Percentiles rank a stretch among this genome's conserved stretches.
Evolutionary conservation across 2,329 filamentous ascomycete species (phyloP).

Genomic region (Ascochyta viciae-villosae): DNA sequence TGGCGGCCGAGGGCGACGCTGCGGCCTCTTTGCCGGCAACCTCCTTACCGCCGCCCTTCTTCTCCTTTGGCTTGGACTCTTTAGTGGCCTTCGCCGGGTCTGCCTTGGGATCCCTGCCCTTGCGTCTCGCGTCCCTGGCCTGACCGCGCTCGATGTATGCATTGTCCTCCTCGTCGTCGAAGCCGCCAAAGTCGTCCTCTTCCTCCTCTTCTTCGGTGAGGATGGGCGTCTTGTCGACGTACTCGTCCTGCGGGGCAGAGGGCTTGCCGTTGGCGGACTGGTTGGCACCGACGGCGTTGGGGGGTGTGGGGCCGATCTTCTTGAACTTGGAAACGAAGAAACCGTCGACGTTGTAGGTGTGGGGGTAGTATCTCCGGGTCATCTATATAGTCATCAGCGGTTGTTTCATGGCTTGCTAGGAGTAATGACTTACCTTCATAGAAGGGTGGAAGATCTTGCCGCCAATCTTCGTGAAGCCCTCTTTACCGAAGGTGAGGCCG

Average conservation of each 20-base stretch:
- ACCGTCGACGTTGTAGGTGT: conserved; percentile 73
- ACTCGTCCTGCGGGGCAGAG: conserved; percentile 46
- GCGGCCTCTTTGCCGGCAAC: conserved; percentile 15
- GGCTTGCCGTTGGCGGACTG: conserved; percentile 43
- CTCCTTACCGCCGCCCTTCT: conserved; percentile 30
- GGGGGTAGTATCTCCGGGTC: conserved; percentile 47
- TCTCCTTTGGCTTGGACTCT: conserved; percentile 26
- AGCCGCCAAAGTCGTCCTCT: conserved; percentile 56
- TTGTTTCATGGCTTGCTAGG: conserved; percentile 24
- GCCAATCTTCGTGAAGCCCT: conserved; percentile 89
- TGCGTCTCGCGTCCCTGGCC: conserved; percentile 53
- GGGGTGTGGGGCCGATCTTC: conserved; percentile 81
- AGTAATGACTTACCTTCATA: conserved; percentile 72
- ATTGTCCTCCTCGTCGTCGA: conserved; percentile 59
- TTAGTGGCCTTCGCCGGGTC: conserved; percentile 30
- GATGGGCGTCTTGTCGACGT: conserved; percentile 75
- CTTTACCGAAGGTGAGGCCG: conserved; percentile 85
- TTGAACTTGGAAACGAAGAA: conserved; percentile 99
- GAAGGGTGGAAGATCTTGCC: conserved; percentile 90
- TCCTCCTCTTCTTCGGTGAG: conserved; percentile 49
- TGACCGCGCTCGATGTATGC: conserved; percentile 56
- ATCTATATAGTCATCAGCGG: conserved; percentile 61
- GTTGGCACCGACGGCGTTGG: conserved; percentile 57
- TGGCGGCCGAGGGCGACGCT: conserved; percentile 3
- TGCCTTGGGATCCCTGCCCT: conserved; percentile 57